These are phyloP conservation scores for Trapa incisa DNA, from an alignment of 345 rosid genomes.

Conservation along the genomic window DNA sequence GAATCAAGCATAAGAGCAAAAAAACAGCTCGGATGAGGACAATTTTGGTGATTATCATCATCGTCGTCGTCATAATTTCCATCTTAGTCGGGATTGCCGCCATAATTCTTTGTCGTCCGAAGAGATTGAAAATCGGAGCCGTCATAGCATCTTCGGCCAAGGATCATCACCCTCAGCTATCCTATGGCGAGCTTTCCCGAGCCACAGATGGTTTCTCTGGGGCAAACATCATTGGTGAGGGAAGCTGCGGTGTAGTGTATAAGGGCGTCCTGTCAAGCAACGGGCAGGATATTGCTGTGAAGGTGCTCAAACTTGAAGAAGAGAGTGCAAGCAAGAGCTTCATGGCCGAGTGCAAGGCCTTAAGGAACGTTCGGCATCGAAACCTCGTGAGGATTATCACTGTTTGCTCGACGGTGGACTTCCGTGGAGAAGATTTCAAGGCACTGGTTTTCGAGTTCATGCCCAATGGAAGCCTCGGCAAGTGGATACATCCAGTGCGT, in stretches of 20 bases:
- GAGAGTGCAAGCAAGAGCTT: slow-evolving; percentile 14
- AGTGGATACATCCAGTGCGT: slow-evolving; percentile 9
- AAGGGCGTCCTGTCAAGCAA: slow-evolving; percentile 4
- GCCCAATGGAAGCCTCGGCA: slow-evolving; percentile 13
- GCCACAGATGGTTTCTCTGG: slow-evolving; percentile 14
- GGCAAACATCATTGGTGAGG: slow-evolving; percentile 11
- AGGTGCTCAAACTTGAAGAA: slow-evolving; percentile 13
- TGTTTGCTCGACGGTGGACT: slow-evolving; percentile 11
- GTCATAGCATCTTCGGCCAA: too few species aligned
- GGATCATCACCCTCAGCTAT: not conserved
- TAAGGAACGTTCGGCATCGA: slow-evolving; percentile 11
- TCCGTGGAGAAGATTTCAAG: slow-evolving; percentile 13
- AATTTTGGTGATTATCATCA: not conserved
- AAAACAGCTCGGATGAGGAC: not conserved
- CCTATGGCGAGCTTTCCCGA: slow-evolving; percentile 7
- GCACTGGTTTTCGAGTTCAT: slow-evolving; percentile 17
- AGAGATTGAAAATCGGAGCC: not conserved
- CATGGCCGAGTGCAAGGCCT: slow-evolving; percentile 10
- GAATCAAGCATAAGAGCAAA: not conserved
- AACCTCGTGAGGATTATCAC: slow-evolving; percentile 13
- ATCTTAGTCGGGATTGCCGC: not conserved
- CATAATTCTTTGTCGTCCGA: not conserved
- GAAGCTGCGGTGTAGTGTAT: slow-evolving; percentile 12
- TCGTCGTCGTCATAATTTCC: not conserved
- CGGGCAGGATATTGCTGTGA: slow-evolving; percentile 7